Evolutionary conservation across 1,284 basidiomycete species (phyloP).

Genomic region (Naganishia albida): DNA sequence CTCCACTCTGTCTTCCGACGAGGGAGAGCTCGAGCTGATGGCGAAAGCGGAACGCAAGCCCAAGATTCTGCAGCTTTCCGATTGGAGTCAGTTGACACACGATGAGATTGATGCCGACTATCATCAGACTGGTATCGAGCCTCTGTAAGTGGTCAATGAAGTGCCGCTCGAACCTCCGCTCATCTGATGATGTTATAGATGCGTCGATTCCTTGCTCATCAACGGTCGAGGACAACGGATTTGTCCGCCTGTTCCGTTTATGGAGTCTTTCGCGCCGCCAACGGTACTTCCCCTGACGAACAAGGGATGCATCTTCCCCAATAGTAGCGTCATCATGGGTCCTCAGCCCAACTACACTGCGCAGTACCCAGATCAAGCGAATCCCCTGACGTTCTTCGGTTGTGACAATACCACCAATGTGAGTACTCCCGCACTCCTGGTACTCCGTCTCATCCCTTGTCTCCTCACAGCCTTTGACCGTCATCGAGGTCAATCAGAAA

Average conservation of each 20-base stretch:
- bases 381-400: constrained; percentile 15
- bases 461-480: constrained; percentile 20
- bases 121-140: constrained; percentile 29
- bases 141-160: constrained; percentile 25
- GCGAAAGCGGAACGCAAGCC: constrained; percentile 25
- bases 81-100: constrained; percentile 29
- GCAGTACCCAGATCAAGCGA: constrained; percentile 27
- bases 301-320: constrained; percentile 31
- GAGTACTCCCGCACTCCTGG: background rate
- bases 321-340: constrained; percentile 27
- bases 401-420: constrained; percentile 28
- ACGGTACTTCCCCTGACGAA: constrained; percentile 21
- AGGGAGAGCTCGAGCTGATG: constrained; percentile 23
- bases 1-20: constrained; percentile 16
- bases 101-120: constrained; percentile 28
- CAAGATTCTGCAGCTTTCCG: constrained; percentile 25
- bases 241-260: constrained; percentile 17
- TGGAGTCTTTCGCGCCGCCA: constrained; percentile 20
- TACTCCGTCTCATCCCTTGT: background rate
- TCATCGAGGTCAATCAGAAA: constrained; percentile 24
- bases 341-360: constrained; percentile 21
- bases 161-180: background rate
- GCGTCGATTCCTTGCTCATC: constrained; percentile 30
- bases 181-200: background rate
- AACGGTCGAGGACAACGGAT: constrained; percentile 30